These are phyloP conservation scores for Agaricales sp. DNA, from an alignment of 1,284 basidiomycete genomes.

Conservation along the genomic window DNA sequence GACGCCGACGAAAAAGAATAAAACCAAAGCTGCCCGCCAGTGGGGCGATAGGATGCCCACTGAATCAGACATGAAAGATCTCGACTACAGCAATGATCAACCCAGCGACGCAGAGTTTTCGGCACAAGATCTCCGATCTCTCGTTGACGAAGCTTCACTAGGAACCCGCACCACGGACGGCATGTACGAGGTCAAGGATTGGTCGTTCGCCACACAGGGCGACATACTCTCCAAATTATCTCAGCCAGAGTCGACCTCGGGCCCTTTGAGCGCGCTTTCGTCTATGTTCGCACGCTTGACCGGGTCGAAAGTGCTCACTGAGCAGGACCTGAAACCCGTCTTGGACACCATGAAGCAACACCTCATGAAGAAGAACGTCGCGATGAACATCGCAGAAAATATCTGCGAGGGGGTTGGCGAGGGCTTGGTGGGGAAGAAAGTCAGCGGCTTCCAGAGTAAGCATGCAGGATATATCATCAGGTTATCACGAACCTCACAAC, in stretches of 20 bases:
- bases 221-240: constrained; percentile 34
- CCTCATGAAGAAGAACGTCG: constrained; percentile 98
- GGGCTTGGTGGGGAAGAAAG: constrained; percentile 83
- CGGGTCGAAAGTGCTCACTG: constrained; percentile 74
- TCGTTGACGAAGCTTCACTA: constrained; percentile 73
- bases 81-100: constrained; percentile 74
- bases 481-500: constrained; percentile 5
- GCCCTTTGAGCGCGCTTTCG: constrained; percentile 56
- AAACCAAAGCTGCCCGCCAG: constrained; percentile 77
- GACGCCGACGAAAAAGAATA: constrained; percentile 38
- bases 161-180: constrained; percentile 78
- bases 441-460: constrained; percentile 79
- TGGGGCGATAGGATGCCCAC: constrained; percentile 81
- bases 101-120: constrained; percentile 24
- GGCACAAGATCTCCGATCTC: constrained; percentile 43
- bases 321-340: constrained; percentile 81
- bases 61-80: constrained; percentile 78
- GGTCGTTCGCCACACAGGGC: constrained; percentile 60
- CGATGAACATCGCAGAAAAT: constrained; percentile 89
- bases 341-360: constrained; percentile 94
- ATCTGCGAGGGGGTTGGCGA: constrained; percentile 91
- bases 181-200: constrained; percentile 90
- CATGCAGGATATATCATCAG: constrained; percentile 5
- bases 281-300: constrained; percentile 80
- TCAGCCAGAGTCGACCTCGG: constrained; percentile 22